Evolutionary conservation across 805 yeast genomes (phyloP).

Genomic region (Cyberlindnera samutprakarnensis): DNA sequence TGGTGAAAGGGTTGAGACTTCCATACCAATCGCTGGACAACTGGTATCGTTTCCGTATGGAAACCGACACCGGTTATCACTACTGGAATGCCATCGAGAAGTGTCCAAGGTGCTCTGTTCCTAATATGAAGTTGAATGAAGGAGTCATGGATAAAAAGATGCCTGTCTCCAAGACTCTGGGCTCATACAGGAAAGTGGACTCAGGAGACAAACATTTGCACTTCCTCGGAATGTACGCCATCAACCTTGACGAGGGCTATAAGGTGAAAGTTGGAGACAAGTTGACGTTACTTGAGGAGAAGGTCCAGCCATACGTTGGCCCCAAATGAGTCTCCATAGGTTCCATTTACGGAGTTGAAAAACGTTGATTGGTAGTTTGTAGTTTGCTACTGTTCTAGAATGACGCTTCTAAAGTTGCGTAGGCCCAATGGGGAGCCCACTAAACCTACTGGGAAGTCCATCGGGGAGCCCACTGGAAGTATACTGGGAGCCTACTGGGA

Average conservation of each 20-base stretch:
- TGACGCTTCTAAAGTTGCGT: no score
- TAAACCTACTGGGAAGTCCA: no score
- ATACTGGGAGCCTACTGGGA: no score
- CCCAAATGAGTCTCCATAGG: no score
- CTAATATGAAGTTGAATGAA: slow-evolving; percentile 12
- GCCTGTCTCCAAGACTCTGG: slow-evolving; percentile 10
- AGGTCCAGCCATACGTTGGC: slow-evolving; percentile 1
- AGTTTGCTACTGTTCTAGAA: no score
- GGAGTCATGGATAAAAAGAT: slow-evolving; percentile 15
- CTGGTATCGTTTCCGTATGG: slow-evolving; percentile 10
- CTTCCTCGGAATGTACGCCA: slow-evolving; percentile 15
- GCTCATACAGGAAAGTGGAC: slow-evolving; percentile 13
- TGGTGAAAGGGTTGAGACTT: slow-evolving; percentile 5
- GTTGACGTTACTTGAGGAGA: slow-evolving; percentile 9
- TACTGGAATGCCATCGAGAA: slow-evolving; percentile 13
- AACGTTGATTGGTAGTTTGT: no score
- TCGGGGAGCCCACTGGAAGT: no score
- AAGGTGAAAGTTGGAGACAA: slow-evolving; percentile 13
- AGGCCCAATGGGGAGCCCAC: no score
- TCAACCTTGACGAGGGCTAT: slow-evolving; percentile 17
- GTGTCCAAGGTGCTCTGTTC: slow-evolving; percentile 16
- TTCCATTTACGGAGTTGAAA: no score
- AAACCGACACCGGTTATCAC: slow-evolving; percentile 1
- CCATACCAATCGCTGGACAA: slow-evolving; percentile 7
- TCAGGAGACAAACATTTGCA: slow-evolving; percentile 5